These are phyloP conservation scores for Phaeomoniella chlamydospora DNA, from an alignment of 2,329 filamentous ascomycete species.

Conservation along the genomic window DNA sequence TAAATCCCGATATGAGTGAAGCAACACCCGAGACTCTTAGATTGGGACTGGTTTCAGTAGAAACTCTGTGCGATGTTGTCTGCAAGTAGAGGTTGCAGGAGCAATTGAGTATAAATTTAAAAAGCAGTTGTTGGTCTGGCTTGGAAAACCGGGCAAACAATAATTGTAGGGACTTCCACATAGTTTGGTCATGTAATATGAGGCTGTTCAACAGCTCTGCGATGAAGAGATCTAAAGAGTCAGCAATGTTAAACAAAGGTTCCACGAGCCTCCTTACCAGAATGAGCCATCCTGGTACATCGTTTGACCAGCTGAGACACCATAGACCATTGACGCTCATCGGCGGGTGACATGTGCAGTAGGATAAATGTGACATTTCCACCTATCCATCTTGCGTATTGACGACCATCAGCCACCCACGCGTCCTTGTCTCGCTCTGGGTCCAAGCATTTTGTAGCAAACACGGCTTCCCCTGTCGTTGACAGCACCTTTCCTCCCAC, in stretches of 20 bases:
- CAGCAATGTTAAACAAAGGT: slow-evolving; percentile 6
- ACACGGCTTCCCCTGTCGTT: slow-evolving; percentile 16
- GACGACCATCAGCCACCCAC: slow-evolving; percentile 52
- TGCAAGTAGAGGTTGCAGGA: slow-evolving; percentile 24
- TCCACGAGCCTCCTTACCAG: slow-evolving; percentile 31
- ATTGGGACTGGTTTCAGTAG: too few species aligned
- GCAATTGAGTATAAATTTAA: slow-evolving; percentile 30
- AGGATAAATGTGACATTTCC: slow-evolving; percentile 39
- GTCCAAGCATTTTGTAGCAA: slow-evolving; percentile 14
- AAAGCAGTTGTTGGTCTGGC: slow-evolving; percentile 31
- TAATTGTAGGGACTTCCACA: slow-evolving; percentile 16
- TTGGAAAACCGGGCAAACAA: slow-evolving; percentile 28
- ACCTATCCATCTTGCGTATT: slow-evolving; percentile 60
- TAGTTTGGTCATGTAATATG: slow-evolving; percentile 15
- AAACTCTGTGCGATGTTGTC: slow-evolving; percentile 1
- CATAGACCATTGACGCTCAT: slow-evolving; percentile 17
- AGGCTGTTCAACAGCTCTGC: slow-evolving; percentile 23
- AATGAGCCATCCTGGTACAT: slow-evolving; percentile 56
- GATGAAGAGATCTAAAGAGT: slow-evolving; percentile 21
- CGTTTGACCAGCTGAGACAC: slow-evolving; percentile 37
- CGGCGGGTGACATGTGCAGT: slow-evolving; percentile 23
- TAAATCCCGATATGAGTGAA: slow-evolving; percentile 36
- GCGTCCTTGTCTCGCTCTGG: slow-evolving; percentile 8
- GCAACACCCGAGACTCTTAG: slow-evolving; percentile 46
- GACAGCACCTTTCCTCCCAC: slow-evolving; percentile 44